Percentiles rank a stretch among this genome's conserved stretches.
phyloP scores from a whole-genome alignment of 2,329 filamentous ascomycete genomes.

The Bipolaris bicolor region DNA sequence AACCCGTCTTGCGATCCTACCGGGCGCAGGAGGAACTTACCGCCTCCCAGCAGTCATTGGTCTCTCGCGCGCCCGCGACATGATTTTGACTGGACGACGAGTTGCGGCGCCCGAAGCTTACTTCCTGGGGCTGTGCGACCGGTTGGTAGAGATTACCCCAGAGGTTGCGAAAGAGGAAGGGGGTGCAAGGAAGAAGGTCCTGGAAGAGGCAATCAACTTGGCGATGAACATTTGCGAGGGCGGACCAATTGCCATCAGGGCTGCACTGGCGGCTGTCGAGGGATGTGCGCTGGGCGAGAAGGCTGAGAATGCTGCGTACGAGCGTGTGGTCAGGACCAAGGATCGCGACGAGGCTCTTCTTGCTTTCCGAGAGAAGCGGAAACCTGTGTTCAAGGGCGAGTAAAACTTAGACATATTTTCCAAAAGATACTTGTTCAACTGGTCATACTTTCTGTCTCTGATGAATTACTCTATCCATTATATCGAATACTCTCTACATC shows the following conservation, averaged over 20 bases:
- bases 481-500: constrained; percentile 62
- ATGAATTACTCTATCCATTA: not conserved
- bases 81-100: constrained; percentile 88
- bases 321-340: constrained; percentile 79
- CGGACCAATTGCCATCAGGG: constrained; percentile 80
- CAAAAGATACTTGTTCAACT: not conserved
- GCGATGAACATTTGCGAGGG: constrained; percentile 88
- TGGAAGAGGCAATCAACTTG: constrained; percentile 77
- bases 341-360: constrained; percentile 86
- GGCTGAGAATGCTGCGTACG: constrained; percentile 87
- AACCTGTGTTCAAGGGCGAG: constrained; percentile 68
- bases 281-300: constrained; percentile 69
- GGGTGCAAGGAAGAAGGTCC: constrained; percentile 68
- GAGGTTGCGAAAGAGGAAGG: constrained; percentile 59
- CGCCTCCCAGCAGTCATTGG: constrained; percentile 85
- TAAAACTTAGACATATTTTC: constrained; percentile 15
- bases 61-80: constrained; percentile 78
- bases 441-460: constrained; percentile 29
- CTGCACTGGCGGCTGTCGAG: constrained; percentile 78
- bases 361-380: constrained; percentile 82
- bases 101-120: constrained; percentile 86
- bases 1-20: constrained; percentile 90
- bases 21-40: constrained; percentile 91
- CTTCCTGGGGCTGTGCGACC: constrained; percentile 86
- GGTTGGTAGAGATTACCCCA: constrained; percentile 79